phyloP scores from a whole-genome alignment of 768 basidiomycete genomes.

The Saitozyma podzolica region DNA sequence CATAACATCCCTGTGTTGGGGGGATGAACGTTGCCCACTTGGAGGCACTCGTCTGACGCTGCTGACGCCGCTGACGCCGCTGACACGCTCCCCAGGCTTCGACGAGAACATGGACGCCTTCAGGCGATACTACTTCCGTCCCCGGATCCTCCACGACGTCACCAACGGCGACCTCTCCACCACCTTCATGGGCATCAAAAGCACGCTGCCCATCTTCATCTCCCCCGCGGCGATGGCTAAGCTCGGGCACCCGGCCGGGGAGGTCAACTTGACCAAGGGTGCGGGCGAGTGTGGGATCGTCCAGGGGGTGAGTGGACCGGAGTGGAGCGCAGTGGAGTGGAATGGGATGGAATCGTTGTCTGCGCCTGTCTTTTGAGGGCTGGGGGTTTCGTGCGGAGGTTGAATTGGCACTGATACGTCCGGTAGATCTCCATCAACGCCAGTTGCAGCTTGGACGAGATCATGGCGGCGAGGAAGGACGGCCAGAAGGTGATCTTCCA shows the following conservation, averaged over 20 bases:
- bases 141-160: constrained; percentile 35
- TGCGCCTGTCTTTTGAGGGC: background rate
- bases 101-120: constrained; percentile 48
- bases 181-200: constrained; percentile 42
- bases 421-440: constrained; percentile 53
- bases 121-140: constrained; percentile 50
- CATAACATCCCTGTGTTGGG: background rate
- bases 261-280: constrained; percentile 75
- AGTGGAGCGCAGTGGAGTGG: constrained; percentile 15
- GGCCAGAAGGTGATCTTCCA: constrained; percentile 53
- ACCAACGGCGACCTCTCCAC: constrained; percentile 28
- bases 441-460: constrained; percentile 53
- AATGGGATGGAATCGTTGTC: background rate
- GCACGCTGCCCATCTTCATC: constrained; percentile 45
- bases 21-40: constrained; percentile 1
- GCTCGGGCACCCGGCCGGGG: constrained; percentile 81
- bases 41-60: background rate
- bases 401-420: background rate
- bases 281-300: constrained; percentile 68
- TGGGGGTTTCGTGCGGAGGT: no score
- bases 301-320: constrained; percentile 64
- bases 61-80: background rate
- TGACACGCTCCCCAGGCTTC: constrained; percentile 5
- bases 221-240: constrained; percentile 52
- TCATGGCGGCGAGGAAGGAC: constrained; percentile 43